phyloP scores from a whole-genome alignment of 306 rosid species.

The Prunus mongolica region DNA sequence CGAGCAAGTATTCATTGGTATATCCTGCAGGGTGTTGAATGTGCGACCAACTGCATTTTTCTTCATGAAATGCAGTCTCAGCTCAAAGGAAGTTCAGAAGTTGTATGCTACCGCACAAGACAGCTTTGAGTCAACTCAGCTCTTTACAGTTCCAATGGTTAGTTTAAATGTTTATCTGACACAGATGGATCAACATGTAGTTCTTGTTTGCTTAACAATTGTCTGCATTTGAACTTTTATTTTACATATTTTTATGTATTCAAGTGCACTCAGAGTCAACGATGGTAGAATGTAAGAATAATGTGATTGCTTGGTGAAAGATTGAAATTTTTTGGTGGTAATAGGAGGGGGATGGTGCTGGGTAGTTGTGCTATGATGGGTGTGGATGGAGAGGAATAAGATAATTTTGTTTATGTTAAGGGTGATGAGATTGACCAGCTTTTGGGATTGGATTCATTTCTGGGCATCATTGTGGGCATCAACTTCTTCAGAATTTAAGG shows the following conservation, averaged over 20 bases:
- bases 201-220: conserved; percentile 9
- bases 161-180: conserved; percentile 20
- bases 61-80: conserved; percentile 73
- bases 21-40: conserved; percentile 75
- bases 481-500: no score
- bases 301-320: no score
- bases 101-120: conserved; percentile 75
- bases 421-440: no score
- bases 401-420: no score
- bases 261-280: neutral
- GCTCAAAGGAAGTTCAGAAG: conserved; percentile 63
- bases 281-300: neutral
- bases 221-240: neutral
- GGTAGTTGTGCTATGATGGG: no score
- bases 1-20: conserved; percentile 60
- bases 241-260: neutral
- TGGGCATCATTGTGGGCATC: no score
- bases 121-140: conserved; percentile 90
- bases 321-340: no score
- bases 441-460: no score
- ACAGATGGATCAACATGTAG: neutral
- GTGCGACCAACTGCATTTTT: conserved; percentile 81
- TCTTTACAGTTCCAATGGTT: conserved; percentile 72
- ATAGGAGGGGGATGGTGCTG: no score
- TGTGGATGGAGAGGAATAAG: no score